Base-by-base conservation (phyloP, 2,329 filamentous ascomycete species). In the Pyrenochaeta sp. region DNA sequence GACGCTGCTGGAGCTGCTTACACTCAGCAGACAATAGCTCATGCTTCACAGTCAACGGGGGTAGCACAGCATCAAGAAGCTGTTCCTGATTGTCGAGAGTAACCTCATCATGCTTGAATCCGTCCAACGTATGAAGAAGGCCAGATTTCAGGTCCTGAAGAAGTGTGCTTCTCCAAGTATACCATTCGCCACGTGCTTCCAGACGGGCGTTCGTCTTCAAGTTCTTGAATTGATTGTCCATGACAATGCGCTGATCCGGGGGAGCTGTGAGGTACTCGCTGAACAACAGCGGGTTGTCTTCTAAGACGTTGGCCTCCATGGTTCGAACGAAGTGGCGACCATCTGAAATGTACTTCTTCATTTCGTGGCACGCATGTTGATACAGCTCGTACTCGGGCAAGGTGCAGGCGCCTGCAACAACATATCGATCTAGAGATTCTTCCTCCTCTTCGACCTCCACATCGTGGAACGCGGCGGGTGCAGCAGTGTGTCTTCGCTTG, bases 211-310 rank as follows among this genome's bases (percentile, higher is more conserved):
- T 91, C 0, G 92, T 93, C 81, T 97, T 98, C 77, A 97, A 91
- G 72, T 98, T 97, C 77, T 96, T 95, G 83, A 99, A 95, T 74
- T 98, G 93, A 65, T 91, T 95, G 79, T 99, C 94, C 89, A 99
- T 96, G 51, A 96, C 84, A 3, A 87, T 80, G 71, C 91, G 93
- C 73, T 96, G 88, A 61, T 96, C 92, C 0, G 92, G 87, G 0
- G 91, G 86, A 27, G 94, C 94, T 9, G 89, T 89, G 63, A 96
- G 88, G 74, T 99, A 99, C 74, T 98, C 95, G 58, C 88, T 88
- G 79, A 99, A 97, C 1, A 99, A 83, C 0, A 92, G 88, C 8
- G 95, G 95, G 70, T 97, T 97, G 56, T 97, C 92, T 63, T 92
- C 89, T 60, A 91, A 89, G 0, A 93, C 96, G 72, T 96, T 92